Base-by-base conservation (phyloP, 805 yeast species). In the Yamadazyma endophytica region DNA sequence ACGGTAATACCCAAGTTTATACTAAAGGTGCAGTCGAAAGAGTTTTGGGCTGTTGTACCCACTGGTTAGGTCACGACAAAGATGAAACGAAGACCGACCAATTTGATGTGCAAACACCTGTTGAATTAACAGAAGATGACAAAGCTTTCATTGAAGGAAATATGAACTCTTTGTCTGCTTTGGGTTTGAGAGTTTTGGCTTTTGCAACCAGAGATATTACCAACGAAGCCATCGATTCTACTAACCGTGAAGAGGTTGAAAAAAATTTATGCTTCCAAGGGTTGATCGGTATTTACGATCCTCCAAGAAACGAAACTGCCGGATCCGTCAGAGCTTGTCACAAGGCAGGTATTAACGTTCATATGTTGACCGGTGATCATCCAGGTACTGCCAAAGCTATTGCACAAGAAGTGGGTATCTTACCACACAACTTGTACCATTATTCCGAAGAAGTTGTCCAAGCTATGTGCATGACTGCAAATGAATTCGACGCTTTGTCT, bases 291-390 rank as follows among this genome's bases (percentile, higher is more conserved):
- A 81, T 82, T 42, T 82, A 82, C 49, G 90, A 82, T 52, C 90
- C 90, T 13, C 90, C 90, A 35, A 68, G 90, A 46, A 60, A 64
- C 9, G 89, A 82, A 58, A 75, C 86, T 11, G 73, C 76, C 8
- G 73, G 64, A 9, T 73, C 84, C 5, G 89, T 82, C 14, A 71
- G 70, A 44, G 54, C 61, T 37, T 82, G 89, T 54, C 87, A 80
- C 49, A 64, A 54, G 28, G 90, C 90, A 11, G 90, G 90, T 39
- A 78, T 82, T 44, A 75, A 78, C 42, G 89, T 82, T 27, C 86
- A 78, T 45, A 82, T 82, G 90, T 70, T 83, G 24, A 82, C 90
- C 13, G 90, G 90, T 40, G 90, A 82, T 51, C 87, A 80, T 47
- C 83, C 82, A 7, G 80, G 80, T 21, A 82, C 90, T 25, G 90